Evolutionary conservation across 257 asterid species (phyloP).

Genomic region (Osmanthus fragrans): DNA sequence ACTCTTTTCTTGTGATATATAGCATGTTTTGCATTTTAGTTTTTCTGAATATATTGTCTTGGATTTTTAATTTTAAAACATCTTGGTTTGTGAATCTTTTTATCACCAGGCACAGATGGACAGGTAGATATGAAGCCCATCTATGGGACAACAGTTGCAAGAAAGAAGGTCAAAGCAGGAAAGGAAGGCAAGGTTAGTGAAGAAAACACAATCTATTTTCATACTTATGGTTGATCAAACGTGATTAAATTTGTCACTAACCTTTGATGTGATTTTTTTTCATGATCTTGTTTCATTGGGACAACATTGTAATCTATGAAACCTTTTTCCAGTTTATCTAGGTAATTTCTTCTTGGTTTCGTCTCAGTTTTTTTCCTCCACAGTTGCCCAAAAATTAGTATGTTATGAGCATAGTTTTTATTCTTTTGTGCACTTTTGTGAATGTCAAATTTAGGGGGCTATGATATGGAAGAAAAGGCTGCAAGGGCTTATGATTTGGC

Average conservation of each 20-base stretch:
- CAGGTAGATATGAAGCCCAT: slow-evolving; percentile 99
- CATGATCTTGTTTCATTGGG: slow-evolving; percentile 34
- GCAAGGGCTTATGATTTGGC: slow-evolving; percentile 98
- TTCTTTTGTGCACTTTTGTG: not conserved
- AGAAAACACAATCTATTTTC: not conserved
- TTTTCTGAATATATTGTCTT: not conserved
- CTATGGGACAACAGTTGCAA: slow-evolving; percentile 98
- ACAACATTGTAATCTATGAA: slow-evolving; percentile 11
- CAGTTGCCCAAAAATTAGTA: not conserved
- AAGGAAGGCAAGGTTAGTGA: slow-evolving; percentile 88
- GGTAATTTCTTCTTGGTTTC: slow-evolving; percentile 41
- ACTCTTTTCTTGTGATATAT: not conserved
- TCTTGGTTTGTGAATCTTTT: slow-evolving; percentile 3
- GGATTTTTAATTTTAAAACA: not conserved
- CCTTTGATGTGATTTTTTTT: not conserved
- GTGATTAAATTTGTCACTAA: slow-evolving; percentile 11
- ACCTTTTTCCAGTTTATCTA: slow-evolving; percentile 64
- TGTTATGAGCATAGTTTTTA: slow-evolving; percentile 9
- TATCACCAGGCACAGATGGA: slow-evolving; percentile 84
- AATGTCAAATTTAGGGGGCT: slow-evolving; percentile 65
- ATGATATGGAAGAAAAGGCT: slow-evolving; percentile 98
- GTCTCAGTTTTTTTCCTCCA: not conserved
- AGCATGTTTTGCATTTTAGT: too few relatives aligned
- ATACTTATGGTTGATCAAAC: not conserved
- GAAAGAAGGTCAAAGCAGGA: slow-evolving; percentile 99